These are phyloP conservation scores for Mycena rebaudengoi DNA, from an alignment of 768 basidiomycete genomes.

Conservation along the genomic window DNA sequence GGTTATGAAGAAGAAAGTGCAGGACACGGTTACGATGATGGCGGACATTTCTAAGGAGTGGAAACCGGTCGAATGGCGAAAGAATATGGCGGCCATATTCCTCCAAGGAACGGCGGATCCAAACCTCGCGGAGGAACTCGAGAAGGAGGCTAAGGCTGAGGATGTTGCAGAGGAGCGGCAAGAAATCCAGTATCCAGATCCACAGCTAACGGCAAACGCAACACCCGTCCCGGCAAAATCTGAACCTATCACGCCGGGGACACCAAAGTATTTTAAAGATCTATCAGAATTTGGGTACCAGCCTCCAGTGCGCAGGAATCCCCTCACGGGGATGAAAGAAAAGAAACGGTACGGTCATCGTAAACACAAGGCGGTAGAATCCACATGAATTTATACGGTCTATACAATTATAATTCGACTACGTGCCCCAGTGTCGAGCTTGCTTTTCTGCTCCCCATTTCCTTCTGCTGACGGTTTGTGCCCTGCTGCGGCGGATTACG, in stretches of 20 bases:
- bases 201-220: no score
- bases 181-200: no score
- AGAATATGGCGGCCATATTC: constrained; percentile 49
- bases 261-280: constrained; percentile 8
- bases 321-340: background rate
- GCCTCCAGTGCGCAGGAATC: constrained; percentile 7
- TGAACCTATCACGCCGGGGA: background rate
- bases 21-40: constrained; percentile 51
- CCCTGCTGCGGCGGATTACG: no score
- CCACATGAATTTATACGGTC: background rate
- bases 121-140: constrained; percentile 18
- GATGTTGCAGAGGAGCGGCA: no score
- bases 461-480: no score
- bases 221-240: no score
- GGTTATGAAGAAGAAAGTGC: constrained; percentile 55
- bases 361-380: background rate
- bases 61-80: constrained; percentile 52
- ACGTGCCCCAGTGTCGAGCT: no score
- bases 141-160: background rate
- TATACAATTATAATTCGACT: background rate
- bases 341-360: constrained; percentile 8
- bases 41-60: constrained; percentile 63
- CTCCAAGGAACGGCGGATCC: constrained; percentile 47
- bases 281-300: background rate
- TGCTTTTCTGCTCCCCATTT: no score